A percentile compares a stretch with the other conserved stretches of the same genome.
phyloP scores from a whole-genome alignment of 768 basidiomycete species.

The Russula virescens region DNA sequence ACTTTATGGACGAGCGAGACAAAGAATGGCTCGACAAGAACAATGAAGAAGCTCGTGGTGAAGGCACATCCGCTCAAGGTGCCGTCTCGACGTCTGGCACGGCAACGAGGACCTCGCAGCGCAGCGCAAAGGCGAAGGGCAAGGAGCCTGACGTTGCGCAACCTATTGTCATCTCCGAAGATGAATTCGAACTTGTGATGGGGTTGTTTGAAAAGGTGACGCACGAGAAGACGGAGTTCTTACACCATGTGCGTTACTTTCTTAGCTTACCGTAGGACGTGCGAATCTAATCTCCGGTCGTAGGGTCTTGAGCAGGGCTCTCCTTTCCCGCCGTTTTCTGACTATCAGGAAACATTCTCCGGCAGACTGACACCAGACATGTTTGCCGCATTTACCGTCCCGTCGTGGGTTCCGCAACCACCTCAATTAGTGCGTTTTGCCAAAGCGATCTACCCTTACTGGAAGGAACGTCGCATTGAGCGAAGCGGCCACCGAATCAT shows the following conservation, averaged over 20 bases:
- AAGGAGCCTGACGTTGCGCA: slow-evolving; percentile 71
- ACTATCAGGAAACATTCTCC: slow-evolving; percentile 67
- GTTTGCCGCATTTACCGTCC: slow-evolving; percentile 65
- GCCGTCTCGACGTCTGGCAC: slow-evolving; percentile 52
- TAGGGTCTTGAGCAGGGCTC: slow-evolving; percentile 62
- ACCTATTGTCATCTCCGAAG: slow-evolving; percentile 70
- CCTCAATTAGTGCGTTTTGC: slow-evolving; percentile 61
- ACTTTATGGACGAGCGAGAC: slow-evolving; percentile 95
- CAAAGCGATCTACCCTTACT: slow-evolving; percentile 75
- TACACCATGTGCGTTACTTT: slow-evolving; percentile 70
- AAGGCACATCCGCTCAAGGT: slow-evolving; percentile 77
- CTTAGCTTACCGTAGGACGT: background rate
- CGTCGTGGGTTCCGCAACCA: slow-evolving; percentile 63
- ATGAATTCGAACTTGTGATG: slow-evolving; percentile 95
- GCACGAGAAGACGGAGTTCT: slow-evolving; percentile 81
- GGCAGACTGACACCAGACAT: slow-evolving; percentile 50
- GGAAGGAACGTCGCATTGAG: slow-evolving; percentile 79
- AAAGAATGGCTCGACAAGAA: slow-evolving; percentile 91
- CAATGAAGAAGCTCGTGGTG: slow-evolving; percentile 79
- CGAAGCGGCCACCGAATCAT: slow-evolving; percentile 82
- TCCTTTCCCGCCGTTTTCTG: slow-evolving; percentile 64
- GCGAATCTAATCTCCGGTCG: slow-evolving; percentile 7
- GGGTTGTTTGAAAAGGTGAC: slow-evolving; percentile 88
- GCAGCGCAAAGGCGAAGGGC: slow-evolving; percentile 75
- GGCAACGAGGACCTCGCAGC: slow-evolving; percentile 45